Evolutionary conservation across 148 eudicot species (phyloP), one percentile per base, ranked within the genome.

Genomic region (Simmondsia chinensis): DNA sequence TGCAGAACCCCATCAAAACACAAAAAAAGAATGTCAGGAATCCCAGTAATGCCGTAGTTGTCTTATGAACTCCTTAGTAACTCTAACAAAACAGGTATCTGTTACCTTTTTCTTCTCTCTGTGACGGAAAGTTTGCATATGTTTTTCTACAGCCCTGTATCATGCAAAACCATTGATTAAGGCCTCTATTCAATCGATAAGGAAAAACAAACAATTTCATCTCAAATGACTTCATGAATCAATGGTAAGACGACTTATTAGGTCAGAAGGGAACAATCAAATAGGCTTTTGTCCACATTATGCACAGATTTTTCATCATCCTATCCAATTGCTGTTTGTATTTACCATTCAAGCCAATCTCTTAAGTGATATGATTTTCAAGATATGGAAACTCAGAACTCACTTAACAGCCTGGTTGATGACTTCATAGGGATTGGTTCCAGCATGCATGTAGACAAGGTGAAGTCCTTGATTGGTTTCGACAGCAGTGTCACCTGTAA

Each of bases 101-200:
- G n/a, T 70, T 27, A 83, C 97, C 79, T 74, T 79, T 56, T 91
- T 91, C 80, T 72, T 83, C 58, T 91, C 97, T 14, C 94, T 68
- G 45, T 85, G 93, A 26, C 70, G 77, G 39, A 91, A 91, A 39
- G 95, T 76, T 69, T 85, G 76, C 94, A 91, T 61, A 59, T 91
- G 97, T 55, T 76, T 69, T 47, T 85, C 97, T 7, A 74, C 78
- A 68, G 76, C 85, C 71, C 97, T 89, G 79, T 57, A 27, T 25
- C 50, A 56, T 6, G 45, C 7, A 32, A 3, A 11, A 40, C 15
- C 14, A 13, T 20, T 6, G n/a, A 29, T 9, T 28, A 19, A 47
- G 38, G 10, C 30, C 52, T 19, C 52, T n/a, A n/a, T n/a, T n/a
- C n/a, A n/a, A n/a, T n/a, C n/a, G n/a, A n/a, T n/a, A n/a, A n/a